Base-by-base conservation (phyloP, 345 rosid species). In the Rhizophora mangle region DNA sequence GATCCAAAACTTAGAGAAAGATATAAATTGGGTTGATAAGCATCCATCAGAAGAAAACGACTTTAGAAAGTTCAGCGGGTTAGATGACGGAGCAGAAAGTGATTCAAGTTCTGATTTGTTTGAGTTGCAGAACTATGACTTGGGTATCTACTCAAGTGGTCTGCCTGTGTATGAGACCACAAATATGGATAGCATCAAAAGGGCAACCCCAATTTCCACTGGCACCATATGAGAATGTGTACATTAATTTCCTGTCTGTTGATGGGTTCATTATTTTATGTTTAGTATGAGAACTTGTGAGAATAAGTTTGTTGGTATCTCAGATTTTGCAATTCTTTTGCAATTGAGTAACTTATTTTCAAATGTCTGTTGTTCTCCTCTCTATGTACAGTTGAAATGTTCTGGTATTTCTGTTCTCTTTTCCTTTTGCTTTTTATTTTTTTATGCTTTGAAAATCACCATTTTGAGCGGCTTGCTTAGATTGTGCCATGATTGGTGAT, bases 31-130 rank as follows among this genome's bases (percentile, higher is more conserved):
- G 83, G 78, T 39, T 60, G 76, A 72, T 46, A 58, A 54, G 20
- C 37, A 34, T 66, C 62, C 37, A 21, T 60, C 71, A 15, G 62
- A 62, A 27, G 63, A 62, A 53, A 70, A 78, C 46, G 84, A 70
- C 72, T 72, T 70, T 68, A 72, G 69, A 73, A 81, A 77, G 68
- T 79, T 67, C 63, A 72, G 30, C 30, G 81, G 77, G 24, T 72
- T 70, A 13, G 94, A 91, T 69, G 88, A 82, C 63, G 91, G 91
- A 7, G 87, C 85, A 52, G 96, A 89, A 36, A 94, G 96, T 69
- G 98, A 94, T 83, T 89, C 97, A 26, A 94, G 98, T 76, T 94
- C 97, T 61, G 98, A 94, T 83, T 85, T 94, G 78, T 94, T 94
- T 55, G 98, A 94, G 81, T 62, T 93, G 77, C 89, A 86, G 49